phyloP scores from a whole-genome alignment of 2,329 filamentous ascomycete genomes.

The Penicillium sp. region DNA sequence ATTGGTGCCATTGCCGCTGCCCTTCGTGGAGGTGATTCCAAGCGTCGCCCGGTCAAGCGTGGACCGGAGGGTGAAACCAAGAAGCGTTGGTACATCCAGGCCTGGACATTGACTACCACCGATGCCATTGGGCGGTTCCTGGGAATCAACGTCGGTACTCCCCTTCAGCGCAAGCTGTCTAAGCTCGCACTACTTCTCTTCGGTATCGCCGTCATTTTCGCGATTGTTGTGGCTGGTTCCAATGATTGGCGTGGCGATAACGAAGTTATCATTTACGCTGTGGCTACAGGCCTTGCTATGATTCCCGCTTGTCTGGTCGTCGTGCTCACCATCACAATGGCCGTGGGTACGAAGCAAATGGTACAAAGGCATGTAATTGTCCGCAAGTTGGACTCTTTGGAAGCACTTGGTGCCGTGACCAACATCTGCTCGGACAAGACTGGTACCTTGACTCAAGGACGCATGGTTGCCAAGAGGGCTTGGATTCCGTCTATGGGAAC shows the following conservation, averaged over 20 bases:
- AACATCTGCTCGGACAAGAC: slow-evolving; percentile 65
- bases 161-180: slow-evolving; percentile 71
- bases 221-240: slow-evolving; percentile 71
- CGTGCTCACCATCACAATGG: slow-evolving; percentile 71
- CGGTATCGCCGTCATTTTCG: slow-evolving; percentile 69
- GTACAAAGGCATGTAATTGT: slow-evolving; percentile 64
- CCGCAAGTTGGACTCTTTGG: slow-evolving; percentile 61
- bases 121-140: slow-evolving; percentile 69
- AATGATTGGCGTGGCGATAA: slow-evolving; percentile 62
- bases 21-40: slow-evolving; percentile 66
- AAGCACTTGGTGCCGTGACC: slow-evolving; percentile 68
- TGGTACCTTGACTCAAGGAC: slow-evolving; percentile 67
- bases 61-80: slow-evolving; percentile 57
- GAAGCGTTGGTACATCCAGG: slow-evolving; percentile 60
- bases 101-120: slow-evolving; percentile 59
- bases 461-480: slow-evolving; percentile 67
- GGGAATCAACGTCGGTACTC: slow-evolving; percentile 72
- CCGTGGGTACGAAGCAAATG: slow-evolving; percentile 65
- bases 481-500: slow-evolving; percentile 66
- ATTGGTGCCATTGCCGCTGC: slow-evolving; percentile 69
- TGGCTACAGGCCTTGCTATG: slow-evolving; percentile 65
- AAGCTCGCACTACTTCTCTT: slow-evolving; percentile 72
- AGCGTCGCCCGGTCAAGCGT: slow-evolving; percentile 58
- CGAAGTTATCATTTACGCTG: slow-evolving; percentile 70
- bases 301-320: slow-evolving; percentile 69